phyloP scores from a whole-genome alignment of 495 filamentous ascomycete genomes.

The Oleoguttula mirabilis region DNA sequence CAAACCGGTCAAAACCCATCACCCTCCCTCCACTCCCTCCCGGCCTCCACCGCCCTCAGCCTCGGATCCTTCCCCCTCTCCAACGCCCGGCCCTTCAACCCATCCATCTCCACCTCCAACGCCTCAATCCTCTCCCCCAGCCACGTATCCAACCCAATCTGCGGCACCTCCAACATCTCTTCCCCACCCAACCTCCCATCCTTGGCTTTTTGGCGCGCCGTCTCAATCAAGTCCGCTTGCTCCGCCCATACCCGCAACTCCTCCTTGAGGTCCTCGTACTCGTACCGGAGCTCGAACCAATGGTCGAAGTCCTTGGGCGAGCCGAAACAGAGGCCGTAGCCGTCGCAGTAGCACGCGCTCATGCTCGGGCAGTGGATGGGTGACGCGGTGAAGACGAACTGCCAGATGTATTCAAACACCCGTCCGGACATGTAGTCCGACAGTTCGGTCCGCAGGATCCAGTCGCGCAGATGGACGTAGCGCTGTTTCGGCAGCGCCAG shows the following conservation, averaged over 20 bases:
- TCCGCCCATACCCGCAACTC: conserved; percentile 39
- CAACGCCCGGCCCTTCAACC: conserved; percentile 34
- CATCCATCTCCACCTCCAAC: conserved; percentile 31
- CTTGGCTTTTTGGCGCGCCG: conserved; percentile 5
- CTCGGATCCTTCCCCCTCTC: conserved; percentile 41
- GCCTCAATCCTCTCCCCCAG: conserved; percentile 29
- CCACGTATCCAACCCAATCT: conserved; percentile 27
- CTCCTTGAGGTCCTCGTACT: conserved; percentile 34
- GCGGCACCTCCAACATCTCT: conserved; percentile 32
- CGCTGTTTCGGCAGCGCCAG: conserved; percentile 45
- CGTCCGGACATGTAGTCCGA: conserved; percentile 58
- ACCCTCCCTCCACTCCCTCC: conserved; percentile 41
- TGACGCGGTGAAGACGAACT: conserved; percentile 50
- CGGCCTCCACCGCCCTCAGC: conserved; percentile 40
- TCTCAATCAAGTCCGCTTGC: conserved; percentile 24
- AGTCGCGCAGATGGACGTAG: conserved; percentile 55
- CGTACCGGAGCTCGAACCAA: conserved; percentile 34
- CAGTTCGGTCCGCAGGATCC: conserved; percentile 50
- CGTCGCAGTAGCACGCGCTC: conserved; percentile 64
- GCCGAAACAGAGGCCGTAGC: conserved; percentile 68
- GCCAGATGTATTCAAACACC: conserved; percentile 68
- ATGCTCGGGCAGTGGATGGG: conserved; percentile 50
- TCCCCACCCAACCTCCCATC: conserved; percentile 30
- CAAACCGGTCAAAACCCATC: conserved; percentile 35
- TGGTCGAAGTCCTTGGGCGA: conserved; percentile 40